These are phyloP conservation scores for Penicillium crustosum DNA, from an alignment of 2,329 filamentous ascomycete genomes.

Conservation along the genomic window DNA sequence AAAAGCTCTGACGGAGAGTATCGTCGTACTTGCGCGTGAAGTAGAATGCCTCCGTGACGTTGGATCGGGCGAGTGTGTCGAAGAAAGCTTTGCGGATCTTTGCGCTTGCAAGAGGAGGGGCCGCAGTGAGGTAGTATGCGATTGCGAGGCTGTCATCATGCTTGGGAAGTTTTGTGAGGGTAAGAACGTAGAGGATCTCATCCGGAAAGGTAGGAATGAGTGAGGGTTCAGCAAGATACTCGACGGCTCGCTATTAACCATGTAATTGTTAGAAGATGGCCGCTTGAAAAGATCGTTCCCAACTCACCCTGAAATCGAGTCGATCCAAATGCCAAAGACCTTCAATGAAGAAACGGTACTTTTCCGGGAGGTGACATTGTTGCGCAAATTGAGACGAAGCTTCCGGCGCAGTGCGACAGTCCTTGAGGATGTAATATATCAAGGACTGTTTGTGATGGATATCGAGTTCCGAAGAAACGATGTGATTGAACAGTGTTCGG, in stretches of 20 bases:
- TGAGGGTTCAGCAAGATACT: slow-evolving; percentile 75
- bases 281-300: neutral
- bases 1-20: slow-evolving; percentile 61
- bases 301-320: slow-evolving; percentile 61
- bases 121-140: slow-evolving; percentile 75
- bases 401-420: slow-evolving; percentile 59
- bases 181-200: slow-evolving; percentile 71
- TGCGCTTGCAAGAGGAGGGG: slow-evolving; percentile 67
- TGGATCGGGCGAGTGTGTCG: slow-evolving; percentile 65
- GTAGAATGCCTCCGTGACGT: slow-evolving; percentile 69
- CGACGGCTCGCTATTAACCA: slow-evolving; percentile 60
- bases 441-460: slow-evolving; percentile 78
- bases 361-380: slow-evolving; percentile 66
- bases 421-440: slow-evolving; percentile 79
- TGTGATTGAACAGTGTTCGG: slow-evolving; percentile 67
- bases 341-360: slow-evolving; percentile 77
- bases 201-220: slow-evolving; percentile 79
- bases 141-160: slow-evolving; percentile 66
- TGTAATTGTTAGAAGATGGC: neutral
- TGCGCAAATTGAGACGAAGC: slow-evolving; percentile 61
- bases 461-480: slow-evolving; percentile 64
- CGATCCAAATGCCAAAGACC: slow-evolving; percentile 80
- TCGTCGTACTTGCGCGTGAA: slow-evolving; percentile 68
- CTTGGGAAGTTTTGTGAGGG: slow-evolving; percentile 57
- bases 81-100: slow-evolving; percentile 67